A percentile compares a stretch with the other conserved stretches of the same genome.
Conservation (phyloP, 2,329 filamentous ascomycete genomes). For the Cryoendolithus antarcticus region DNA sequence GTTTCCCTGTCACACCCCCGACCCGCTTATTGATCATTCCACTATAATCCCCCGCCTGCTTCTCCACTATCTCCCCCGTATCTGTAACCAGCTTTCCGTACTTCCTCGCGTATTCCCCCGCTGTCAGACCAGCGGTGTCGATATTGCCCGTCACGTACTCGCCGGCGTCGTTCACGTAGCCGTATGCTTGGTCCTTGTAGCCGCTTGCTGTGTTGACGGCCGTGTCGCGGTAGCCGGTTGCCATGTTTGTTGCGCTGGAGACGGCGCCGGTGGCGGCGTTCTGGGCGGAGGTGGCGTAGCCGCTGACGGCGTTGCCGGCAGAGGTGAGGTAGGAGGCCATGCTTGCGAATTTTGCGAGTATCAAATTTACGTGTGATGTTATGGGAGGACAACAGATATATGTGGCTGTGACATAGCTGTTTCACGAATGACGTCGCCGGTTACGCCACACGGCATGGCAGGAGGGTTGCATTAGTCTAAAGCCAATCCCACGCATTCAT, state of each 20-base stretch:
- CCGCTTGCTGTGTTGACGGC: slow-evolving; percentile 2
- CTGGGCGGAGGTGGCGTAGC: slow-evolving; percentile 2
- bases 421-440: no score
- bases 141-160: slow-evolving; percentile 9
- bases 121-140: slow-evolving; percentile 7
- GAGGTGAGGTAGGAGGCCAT: no score
- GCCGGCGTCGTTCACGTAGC: slow-evolving; percentile 9
- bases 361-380: no score
- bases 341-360: no score
- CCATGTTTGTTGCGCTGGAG: slow-evolving; percentile 4
- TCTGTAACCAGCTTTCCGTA: slow-evolving; percentile 7
- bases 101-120: slow-evolving; percentile 6
- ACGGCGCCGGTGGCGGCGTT: slow-evolving; percentile 6
- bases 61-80: slow-evolving; percentile 5
- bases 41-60: slow-evolving; percentile 7
- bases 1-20: slow-evolving; percentile 4
- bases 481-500: no score
- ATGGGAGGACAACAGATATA: no score
- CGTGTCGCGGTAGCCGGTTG: slow-evolving; percentile 4
- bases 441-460: no score
- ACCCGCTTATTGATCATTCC: slow-evolving; percentile 6
- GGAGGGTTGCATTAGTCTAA: no score
- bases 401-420: no score
- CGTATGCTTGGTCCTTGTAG: slow-evolving; percentile 8
- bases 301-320: no score